Evolutionary conservation across 2,329 filamentous ascomycete genomes (phyloP), one percentile per base, ranked within the genome.

Genomic region (Aspergillus spinulosporus): DNA sequence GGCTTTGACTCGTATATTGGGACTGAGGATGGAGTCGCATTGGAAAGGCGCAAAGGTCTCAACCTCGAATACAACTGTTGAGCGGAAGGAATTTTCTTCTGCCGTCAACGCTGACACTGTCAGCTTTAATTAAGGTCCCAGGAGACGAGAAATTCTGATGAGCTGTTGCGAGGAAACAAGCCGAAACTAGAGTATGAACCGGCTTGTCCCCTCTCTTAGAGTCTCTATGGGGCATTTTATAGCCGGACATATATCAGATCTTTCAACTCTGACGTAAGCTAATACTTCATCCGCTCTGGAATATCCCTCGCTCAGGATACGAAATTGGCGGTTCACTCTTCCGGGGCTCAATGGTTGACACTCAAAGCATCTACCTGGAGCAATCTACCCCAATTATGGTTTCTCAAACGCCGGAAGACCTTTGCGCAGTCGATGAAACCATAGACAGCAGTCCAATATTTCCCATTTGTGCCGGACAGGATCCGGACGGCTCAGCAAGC

Each of bases 361-460:
- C 54, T 43, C 31, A 56, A 15, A 1, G 14, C 51, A n/a, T 52
- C 48, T 21, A 56, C 48, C 54, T 48, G 52, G 5, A 52, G 28
- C 29, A 51, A 11, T 42, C 48, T 37, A 9, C 52, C 36, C 3
- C 11, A 7, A 6, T 34, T 21, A 4, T 7, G 47, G 3, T 15
- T 15, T 15, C 43, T 29, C 4, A 52, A 2, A 12, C 14, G 36
- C 21, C 43, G 47, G 9, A 56, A 48, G 7, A 48, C 48, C 11
- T 52, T 37, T 5, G 36, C 42, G 29, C 48, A 51, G 9, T 28
- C 43, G 6, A 9, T 1, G 6, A 43, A n/a, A 2, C 51, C 54
- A n/a, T 51, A 36, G 7, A 42, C 34, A 11, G 31, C 28, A 32
- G 51, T 48, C 54, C 54, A 56, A 29, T 51, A 52, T 7, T 11